Evolutionary conservation across 1,284 basidiomycete genomes (phyloP).

Genomic region (Porodaedalea pini): DNA sequence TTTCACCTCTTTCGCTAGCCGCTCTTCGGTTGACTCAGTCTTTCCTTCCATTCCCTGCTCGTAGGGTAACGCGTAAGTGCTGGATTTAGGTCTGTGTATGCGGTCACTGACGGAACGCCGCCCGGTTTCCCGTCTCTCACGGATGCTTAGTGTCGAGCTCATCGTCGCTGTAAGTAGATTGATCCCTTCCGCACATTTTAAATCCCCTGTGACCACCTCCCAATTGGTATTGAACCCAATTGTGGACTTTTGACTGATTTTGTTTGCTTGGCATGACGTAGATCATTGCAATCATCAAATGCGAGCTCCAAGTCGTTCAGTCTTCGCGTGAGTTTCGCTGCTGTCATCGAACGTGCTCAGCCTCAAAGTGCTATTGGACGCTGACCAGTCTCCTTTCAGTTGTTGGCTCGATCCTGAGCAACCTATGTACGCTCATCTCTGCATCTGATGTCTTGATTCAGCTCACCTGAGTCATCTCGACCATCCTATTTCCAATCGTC

Average conservation of each 20-base stretch:
- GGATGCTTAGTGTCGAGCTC: conserved; percentile 61
- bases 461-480: conserved; percentile 10
- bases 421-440: conserved; percentile 46
- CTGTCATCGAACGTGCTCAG: background rate
- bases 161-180: conserved; percentile 64
- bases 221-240: conserved; percentile 11
- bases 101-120: background rate
- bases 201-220: conserved; percentile 11
- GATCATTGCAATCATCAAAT: conserved; percentile 80
- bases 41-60: background rate
- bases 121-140: conserved; percentile 1
- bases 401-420: conserved; percentile 77
- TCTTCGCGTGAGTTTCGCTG: conserved; percentile 53
- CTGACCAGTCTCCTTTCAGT: conserved; percentile 46
- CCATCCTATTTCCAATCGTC: background rate
- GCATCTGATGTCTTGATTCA: background rate
- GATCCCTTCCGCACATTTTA: conserved; percentile 19
- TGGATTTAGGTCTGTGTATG: background rate
- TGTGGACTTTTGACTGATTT: background rate
- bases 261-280: too few species aligned
- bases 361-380: conserved; percentile 40
- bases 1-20: background rate
- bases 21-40: background rate
- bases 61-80: conserved; percentile 75
- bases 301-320: conserved; percentile 81